These are phyloP conservation scores for Limnanthes douglasii DNA, from an alignment of 345 rosid genomes.

Conservation along the genomic window DNA sequence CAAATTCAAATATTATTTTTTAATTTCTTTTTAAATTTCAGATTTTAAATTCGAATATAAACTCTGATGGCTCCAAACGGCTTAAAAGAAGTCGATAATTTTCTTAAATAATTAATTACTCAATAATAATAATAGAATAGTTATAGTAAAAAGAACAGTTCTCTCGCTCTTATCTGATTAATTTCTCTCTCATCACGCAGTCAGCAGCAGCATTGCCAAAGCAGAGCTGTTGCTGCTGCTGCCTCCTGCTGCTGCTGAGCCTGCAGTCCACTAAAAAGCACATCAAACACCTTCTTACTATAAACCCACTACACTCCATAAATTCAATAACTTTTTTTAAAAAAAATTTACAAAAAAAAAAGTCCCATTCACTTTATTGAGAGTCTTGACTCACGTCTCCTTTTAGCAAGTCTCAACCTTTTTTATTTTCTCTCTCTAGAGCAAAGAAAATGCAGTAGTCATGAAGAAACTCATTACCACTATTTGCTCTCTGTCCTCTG, in stretches of 20 bases:
- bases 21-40: too few species aligned
- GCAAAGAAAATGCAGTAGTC: constrained; percentile 21
- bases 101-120: too few species aligned
- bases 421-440: constrained; percentile 3
- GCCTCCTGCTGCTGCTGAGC: constrained; percentile 14
- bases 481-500: constrained; percentile 3
- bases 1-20: too few species aligned
- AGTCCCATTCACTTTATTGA: constrained; percentile 7
- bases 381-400: constrained; percentile 5
- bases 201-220: constrained; percentile 26
- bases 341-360: neutral
- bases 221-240: too few species aligned
- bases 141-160: too few species aligned
- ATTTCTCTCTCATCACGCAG: neutral
- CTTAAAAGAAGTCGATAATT: too few species aligned
- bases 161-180: too few species aligned
- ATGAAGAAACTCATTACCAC: constrained; percentile 13
- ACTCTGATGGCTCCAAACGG: too few species aligned
- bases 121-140: too few species aligned
- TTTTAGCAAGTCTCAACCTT: constrained; percentile 18
- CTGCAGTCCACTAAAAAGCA: constrained; percentile 10
- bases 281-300: constrained; percentile 1
- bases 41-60: too few species aligned
- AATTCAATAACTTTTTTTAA: neutral
- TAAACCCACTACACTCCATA: neutral